Base-by-base conservation (phyloP, 169 alveolate genomes). In the Plasmodium falciparum region DNA sequence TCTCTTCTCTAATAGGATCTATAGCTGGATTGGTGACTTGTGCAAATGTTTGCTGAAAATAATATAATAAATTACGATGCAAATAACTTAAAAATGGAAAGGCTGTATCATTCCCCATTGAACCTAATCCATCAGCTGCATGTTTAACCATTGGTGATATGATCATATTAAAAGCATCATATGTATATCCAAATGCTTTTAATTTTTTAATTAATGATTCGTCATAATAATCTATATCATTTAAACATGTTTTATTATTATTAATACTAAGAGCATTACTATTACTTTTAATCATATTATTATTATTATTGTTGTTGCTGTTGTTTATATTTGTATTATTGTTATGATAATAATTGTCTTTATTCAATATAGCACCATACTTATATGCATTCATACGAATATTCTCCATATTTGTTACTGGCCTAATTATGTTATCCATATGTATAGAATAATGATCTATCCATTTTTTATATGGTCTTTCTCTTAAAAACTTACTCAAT, bases 11-110 rank as follows among this genome's bases (percentile, higher is more conserved):
- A 7, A 94, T 88, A 6, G 96, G 96, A 52, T 94, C 96, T 49
- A 94, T 92, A 12, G 96, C 94, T 1, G 96, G 96, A 76, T 94
- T 94, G 39, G 96, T 92, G 45, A 90, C 96, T 88, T 94, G 95
- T 24, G 96, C 93, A 52, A 93, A 89, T 15, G 88, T 88, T 92
- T 93, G 96, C 71, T 91, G 93, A 89, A 93, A 93, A 89, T 83
- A 93, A 76, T 93, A 93, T 58, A 88, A 83, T 69, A 83, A 73
- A 7, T 89, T 85, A n/a, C 95, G 73, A 66, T 90, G 94, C 72
- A 88, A 43, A 58, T 88, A 52, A 49, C 94, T 89, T 85, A 90
- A 70, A 20, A 91, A 86, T n/a, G 93, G 92, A 61, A 80, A 74
- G 7, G 93, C 91, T 62, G 91, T 70, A 63, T 85, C 91, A 83